Conservation (phyloP, 805 yeast species). For the Metschnikowia noctiluminum region DNA sequence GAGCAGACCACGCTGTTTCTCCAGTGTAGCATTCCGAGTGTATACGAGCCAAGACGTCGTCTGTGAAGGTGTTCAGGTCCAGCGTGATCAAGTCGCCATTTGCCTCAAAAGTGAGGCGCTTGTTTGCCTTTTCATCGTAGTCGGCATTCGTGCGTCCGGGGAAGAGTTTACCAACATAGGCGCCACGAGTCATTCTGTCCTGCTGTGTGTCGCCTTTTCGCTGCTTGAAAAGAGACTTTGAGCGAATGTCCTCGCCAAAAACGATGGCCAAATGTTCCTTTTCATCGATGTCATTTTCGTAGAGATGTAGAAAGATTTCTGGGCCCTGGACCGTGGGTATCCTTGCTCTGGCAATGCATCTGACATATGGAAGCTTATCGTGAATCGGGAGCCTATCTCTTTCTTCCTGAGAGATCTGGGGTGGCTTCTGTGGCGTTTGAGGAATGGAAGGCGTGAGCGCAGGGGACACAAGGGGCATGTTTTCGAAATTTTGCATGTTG, state of each 20-base stretch:
- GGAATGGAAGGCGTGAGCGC: slow-evolving; percentile 15
- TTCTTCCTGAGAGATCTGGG: slow-evolving; percentile 20
- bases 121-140: slow-evolving; percentile 36
- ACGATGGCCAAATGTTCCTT: slow-evolving; percentile 97
- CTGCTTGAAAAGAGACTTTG: slow-evolving; percentile 61
- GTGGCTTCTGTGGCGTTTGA: slow-evolving; percentile 13
- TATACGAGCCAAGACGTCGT: slow-evolving; percentile 70
- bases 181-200: slow-evolving; percentile 98
- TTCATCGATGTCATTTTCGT: slow-evolving; percentile 78
- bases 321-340: slow-evolving; percentile 96
- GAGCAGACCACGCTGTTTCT: slow-evolving; percentile 98
- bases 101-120: slow-evolving; percentile 29
- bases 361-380: slow-evolving; percentile 64
- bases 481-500: slow-evolving; percentile 7
- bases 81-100: slow-evolving; percentile 28
- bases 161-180: slow-evolving; percentile 82
- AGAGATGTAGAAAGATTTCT: slow-evolving; percentile 87
- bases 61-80: slow-evolving; percentile 23
- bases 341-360: slow-evolving; percentile 90
- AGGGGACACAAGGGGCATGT: slow-evolving; percentile 21
- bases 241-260: slow-evolving; percentile 87
- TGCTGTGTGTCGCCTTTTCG: slow-evolving; percentile 75
- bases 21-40: slow-evolving; percentile 99
- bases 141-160: slow-evolving; percentile 84
- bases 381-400: slow-evolving; percentile 42